Base-by-base conservation (phyloP, 352 stramenopile species). In the Globisporangium perplexum region DNA sequence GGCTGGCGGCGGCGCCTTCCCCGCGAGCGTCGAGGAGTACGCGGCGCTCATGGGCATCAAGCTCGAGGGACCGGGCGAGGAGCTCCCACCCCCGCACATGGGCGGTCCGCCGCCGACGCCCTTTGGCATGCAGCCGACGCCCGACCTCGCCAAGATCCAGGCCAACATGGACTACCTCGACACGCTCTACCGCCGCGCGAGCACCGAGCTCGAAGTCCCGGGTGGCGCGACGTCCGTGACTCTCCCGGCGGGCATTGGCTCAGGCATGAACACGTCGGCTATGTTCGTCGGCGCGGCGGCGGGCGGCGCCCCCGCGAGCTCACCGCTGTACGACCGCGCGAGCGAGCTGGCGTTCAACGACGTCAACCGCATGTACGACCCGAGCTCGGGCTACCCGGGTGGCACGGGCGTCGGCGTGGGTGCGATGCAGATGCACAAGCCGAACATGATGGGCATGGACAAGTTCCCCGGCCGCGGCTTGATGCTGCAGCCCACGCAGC, bases 11-110 rank as follows among this genome's bases (percentile, higher is more conserved):
- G 60, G 69, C 24, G 28, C 55, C 39, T 61, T 61, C 41, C 55
- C 55, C 28, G 47, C 55, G 47, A 81, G 76, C 5, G 84, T 93
- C 51, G 83, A 93, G 53, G 83, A 88, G 49, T 93, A 93, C 55
- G 83, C 83, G 6, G 72, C 71, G 20, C 68, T 91, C 14, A 93
- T 93, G 78, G 83, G 83, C 33, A 85, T 93, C 50, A 93, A 90
- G 48, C 74, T 93, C 43, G 83, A 93, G 55, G 77, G 67, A 41
- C 70, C 69, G 5, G 62, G 58, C 20, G 68, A 71, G 38, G 77
- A 82, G 36, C 24, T 61, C 17, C 53, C 46, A 36, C n/a, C n/a
- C n/a, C n/a, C n/a, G n/a, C n/a, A n/a, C n/a, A n/a, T n/a, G n/a
- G n/a, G n/a, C n/a, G n/a, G n/a, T n/a, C 47, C 59, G 31, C 17